Base-by-base conservation (phyloP, 345 rosid species). In the Turnera subulata region DNA sequence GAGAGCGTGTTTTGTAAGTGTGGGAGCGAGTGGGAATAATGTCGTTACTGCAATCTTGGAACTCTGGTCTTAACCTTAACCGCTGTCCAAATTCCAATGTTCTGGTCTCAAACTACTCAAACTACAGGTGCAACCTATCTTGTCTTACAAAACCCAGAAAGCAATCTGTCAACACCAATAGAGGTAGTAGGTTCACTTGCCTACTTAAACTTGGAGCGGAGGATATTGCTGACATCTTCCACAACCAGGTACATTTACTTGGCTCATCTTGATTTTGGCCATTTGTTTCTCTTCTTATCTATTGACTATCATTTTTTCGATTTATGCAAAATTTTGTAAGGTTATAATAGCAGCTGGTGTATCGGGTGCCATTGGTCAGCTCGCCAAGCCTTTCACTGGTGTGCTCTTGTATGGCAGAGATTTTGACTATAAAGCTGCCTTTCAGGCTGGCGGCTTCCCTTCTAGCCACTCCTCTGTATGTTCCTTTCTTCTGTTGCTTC, bases 361-460 rank as follows among this genome's bases (percentile, higher is more conserved):
- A 35, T 82, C 98, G 5, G 86, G 85, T 15, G 92, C 84, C 43
- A 70, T 91, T 35, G 98, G 98, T 44, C 95, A 91, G 80, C 79
- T 91, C 57, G 75, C 82, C 8, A 91, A 91, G 78, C 95, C 95
- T 6, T 76, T 88, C 71, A 85, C 98, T 39, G 67, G 75, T 8
- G 71, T 73, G 4, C 55, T 86, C 55, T 67, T 86, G 2, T 84
- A 84, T 59, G 80, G 84, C 45, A 84, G 53, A 73, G 70, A 72
- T n/a, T 63, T 91, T 17, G 87, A 91, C 62, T 72, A 81, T 51
- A 81, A 52, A 73, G 46, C 77, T 51, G 75, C 81, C 2, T 39
- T 86, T 32, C 88, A 73, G 55, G 79, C 98, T 47, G 98, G 98
- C 6, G 98, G 98, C 25, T 88, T 88, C 79, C 98, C 98, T 68